Percentiles rank a stretch among this genome's conserved stretches.
Conservation (phyloP, 2,329 filamentous ascomycete genomes). For the Ophiocordyceps camponoti-saundersi region DNA sequence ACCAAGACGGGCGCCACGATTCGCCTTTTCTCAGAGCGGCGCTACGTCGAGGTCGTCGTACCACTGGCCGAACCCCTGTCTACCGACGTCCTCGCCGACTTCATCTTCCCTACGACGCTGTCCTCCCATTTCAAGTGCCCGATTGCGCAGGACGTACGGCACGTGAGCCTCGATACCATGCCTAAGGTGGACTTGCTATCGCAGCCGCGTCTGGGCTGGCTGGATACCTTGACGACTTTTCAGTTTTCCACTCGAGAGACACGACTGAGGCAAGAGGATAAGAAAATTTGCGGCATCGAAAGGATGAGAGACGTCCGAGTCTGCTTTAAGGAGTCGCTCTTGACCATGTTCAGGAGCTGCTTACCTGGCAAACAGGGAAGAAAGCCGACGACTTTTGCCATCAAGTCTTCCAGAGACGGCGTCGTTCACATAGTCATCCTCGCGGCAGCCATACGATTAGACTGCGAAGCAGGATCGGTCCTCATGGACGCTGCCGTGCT, state of each 20-base stretch:
- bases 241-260: slow-evolving; percentile 26
- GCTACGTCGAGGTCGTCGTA: slow-evolving; percentile 27
- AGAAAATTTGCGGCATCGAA: slow-evolving; percentile 5
- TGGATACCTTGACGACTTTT: slow-evolving; percentile 19
- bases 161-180: slow-evolving; percentile 26
- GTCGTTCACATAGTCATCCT: slow-evolving; percentile 19
- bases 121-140: slow-evolving; percentile 12
- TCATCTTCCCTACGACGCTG: slow-evolving; percentile 19
- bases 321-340: slow-evolving; percentile 31
- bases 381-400: slow-evolving; percentile 25
- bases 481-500: slow-evolving; percentile 30
- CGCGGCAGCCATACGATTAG: slow-evolving; percentile 25
- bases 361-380: slow-evolving; percentile 26
- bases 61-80: slow-evolving; percentile 9
- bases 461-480: slow-evolving; percentile 21
- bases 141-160: slow-evolving; percentile 18
- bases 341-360: slow-evolving; percentile 25
- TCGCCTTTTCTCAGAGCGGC: slow-evolving; percentile 24
- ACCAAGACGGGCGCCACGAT: slow-evolving; percentile 16
- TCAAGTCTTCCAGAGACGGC: slow-evolving; percentile 17
- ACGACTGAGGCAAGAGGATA: slow-evolving; percentile 12
- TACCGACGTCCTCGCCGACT: slow-evolving; percentile 12
- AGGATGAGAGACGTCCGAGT: slow-evolving; percentile 16
- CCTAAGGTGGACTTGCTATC: slow-evolving; percentile 22
- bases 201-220: slow-evolving; percentile 17